Evolutionary conservation across 345 rosid species (phyloP).

Genomic region (Acer saccharum): DNA sequence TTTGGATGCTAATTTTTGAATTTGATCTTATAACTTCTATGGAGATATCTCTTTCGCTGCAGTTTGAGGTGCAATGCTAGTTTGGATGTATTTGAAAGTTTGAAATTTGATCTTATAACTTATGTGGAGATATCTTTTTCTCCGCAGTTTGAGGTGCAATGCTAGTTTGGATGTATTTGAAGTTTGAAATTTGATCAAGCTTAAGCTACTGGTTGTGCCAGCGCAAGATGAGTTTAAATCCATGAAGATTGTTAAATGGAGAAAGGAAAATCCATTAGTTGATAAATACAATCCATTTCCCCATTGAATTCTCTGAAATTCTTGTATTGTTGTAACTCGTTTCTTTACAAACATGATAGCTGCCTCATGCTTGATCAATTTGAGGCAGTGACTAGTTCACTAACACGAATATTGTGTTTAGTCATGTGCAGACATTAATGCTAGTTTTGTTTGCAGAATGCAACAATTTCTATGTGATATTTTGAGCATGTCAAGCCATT

Average conservation of each 20-base stretch:
- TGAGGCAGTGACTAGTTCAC: neutral
- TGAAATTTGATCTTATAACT: neutral
- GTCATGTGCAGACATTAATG: neutral
- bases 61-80: neutral
- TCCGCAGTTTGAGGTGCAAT: neutral
- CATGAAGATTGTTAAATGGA: neutral
- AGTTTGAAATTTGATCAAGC: neutral
- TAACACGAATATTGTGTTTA: neutral
- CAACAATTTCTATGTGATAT: neutral
- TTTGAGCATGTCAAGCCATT: slow-evolving; percentile 5
- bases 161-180: neutral
- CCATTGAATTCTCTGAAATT: neutral
- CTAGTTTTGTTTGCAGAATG: neutral
- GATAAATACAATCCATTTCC: neutral
- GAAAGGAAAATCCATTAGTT: neutral
- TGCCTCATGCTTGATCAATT: neutral
- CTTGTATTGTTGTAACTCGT: neutral
- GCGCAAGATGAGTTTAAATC: neutral
- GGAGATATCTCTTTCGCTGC: neutral
- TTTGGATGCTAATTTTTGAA: slow-evolving; percentile 3
- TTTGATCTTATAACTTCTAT: neutral
- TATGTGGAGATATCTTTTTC: neutral
- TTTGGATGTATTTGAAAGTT: neutral
- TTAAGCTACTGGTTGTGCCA: neutral
- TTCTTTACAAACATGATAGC: neutral